These are phyloP conservation scores for Nematocida minor DNA, from an alignment of 371 early-diverging fungal species.

Conservation along the genomic window DNA sequence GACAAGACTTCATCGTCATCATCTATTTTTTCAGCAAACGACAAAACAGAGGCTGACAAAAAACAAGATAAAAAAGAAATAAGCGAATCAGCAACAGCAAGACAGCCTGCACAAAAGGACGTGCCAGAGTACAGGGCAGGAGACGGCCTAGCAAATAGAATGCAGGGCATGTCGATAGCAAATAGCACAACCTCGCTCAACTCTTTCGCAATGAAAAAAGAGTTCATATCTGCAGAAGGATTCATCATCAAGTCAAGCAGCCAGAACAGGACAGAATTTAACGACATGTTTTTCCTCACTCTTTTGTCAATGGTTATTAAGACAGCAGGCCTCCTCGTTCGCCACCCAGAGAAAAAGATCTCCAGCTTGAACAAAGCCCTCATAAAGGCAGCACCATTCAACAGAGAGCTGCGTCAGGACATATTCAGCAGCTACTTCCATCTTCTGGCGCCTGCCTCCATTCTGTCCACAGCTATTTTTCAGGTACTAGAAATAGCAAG, in stretches of 20 bases:
- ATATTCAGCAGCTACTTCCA: slow-evolving; percentile 42
- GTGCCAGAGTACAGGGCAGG: neutral
- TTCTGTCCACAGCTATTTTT: neutral
- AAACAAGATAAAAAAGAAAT: neutral
- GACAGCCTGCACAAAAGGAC: too few relatives aligned
- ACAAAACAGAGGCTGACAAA: neutral
- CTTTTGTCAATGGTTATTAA: slow-evolving; percentile 35
- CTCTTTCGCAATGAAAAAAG: neutral
- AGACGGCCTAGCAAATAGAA: neutral
- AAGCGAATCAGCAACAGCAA: neutral
- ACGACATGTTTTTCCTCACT: slow-evolving; percentile 30
- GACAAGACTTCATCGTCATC: slow-evolving; percentile 39
- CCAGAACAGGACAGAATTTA: neutral
- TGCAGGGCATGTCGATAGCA: neutral
- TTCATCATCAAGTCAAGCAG: neutral
- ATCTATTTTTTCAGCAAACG: neutral
- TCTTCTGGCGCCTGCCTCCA: slow-evolving; percentile 3
- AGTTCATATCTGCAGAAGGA: neutral
- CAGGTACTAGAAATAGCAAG: slow-evolving; percentile 30
- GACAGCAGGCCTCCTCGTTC: slow-evolving; percentile 28
- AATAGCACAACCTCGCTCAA: neutral
- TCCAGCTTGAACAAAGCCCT: slow-evolving; percentile 6
- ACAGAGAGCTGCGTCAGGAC: slow-evolving; percentile 23
- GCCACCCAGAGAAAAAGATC: slow-evolving; percentile 46
- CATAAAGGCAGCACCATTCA: slow-evolving; percentile 46